phyloP scores from a whole-genome alignment of 495 filamentous ascomycete genomes.

The Hypoxylon cercidicola region DNA sequence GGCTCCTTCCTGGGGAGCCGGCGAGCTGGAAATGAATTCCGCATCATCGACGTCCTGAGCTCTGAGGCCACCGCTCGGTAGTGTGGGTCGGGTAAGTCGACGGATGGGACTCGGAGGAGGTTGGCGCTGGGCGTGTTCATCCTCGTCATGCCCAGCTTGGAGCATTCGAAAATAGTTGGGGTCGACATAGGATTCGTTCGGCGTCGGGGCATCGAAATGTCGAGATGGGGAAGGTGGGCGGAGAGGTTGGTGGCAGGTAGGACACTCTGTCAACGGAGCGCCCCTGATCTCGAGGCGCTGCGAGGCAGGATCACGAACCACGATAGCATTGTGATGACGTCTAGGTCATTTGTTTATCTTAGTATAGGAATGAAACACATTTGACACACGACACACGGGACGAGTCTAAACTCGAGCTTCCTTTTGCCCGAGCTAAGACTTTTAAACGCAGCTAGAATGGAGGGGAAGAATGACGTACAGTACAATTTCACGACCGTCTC shows the following conservation, averaged over 20 bases:
- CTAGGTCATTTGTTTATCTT: conserved; percentile 55
- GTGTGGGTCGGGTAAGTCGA: conserved; percentile 54
- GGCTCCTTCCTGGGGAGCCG: conserved; percentile 58
- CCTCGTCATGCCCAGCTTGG: conserved; percentile 57
- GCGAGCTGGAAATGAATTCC: conserved; percentile 66
- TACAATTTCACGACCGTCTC: conserved; percentile 70
- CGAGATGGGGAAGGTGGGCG: conserved; percentile 62
- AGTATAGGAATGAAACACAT: background rate
- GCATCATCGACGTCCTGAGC: conserved; percentile 49
- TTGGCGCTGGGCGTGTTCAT: conserved; percentile 34
- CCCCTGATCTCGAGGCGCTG: conserved; percentile 84
- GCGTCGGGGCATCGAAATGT: conserved; percentile 52
- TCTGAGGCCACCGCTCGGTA: conserved; percentile 45
- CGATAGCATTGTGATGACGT: conserved; percentile 90
- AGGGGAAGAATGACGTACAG: conserved; percentile 60
- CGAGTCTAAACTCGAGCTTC: too few species aligned
- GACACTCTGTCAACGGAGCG: conserved; percentile 74
- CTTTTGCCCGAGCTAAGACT: too few species aligned
- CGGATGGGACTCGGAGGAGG: conserved; percentile 61
- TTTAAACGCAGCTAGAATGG: background rate
- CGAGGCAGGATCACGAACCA: conserved; percentile 87
- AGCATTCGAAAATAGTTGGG: conserved; percentile 96
- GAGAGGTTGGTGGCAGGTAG: conserved; percentile 86
- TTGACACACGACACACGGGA: too few species aligned
- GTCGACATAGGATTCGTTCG: conserved; percentile 77